phyloP scores from a whole-genome alignment of 306 rosid genomes.

The Gastrolobium bilobum region DNA sequence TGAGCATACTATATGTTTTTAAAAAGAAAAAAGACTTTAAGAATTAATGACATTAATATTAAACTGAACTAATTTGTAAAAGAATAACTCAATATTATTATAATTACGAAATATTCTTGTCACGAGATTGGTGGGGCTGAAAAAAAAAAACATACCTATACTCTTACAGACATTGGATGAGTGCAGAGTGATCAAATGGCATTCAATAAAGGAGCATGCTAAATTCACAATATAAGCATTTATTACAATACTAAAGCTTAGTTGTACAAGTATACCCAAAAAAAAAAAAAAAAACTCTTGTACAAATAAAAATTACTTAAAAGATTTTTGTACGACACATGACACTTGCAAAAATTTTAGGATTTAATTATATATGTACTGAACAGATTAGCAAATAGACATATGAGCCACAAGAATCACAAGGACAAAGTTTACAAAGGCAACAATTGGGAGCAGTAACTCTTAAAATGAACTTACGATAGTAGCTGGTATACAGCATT shows the following conservation, averaged over 20 bases:
- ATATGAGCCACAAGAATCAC: slow-evolving; percentile 25
- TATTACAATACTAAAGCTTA: background rate
- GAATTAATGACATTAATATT: background rate
- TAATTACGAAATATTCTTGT: background rate
- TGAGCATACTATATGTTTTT: background rate
- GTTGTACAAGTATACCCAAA: background rate
- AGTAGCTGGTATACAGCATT: slow-evolving; percentile 70
- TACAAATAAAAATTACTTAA: background rate
- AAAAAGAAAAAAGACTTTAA: background rate
- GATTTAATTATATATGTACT: slow-evolving; percentile 21
- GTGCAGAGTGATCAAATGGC: background rate
- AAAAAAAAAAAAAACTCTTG: background rate
- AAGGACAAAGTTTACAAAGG: slow-evolving; percentile 20
- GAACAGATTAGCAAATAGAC: slow-evolving; percentile 37
- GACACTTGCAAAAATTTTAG: background rate
- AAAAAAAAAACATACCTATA: background rate
- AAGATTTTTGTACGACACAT: background rate
- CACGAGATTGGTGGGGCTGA: background rate
- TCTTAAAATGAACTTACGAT: slow-evolving; percentile 71
- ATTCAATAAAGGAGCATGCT: background rate
- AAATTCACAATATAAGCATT: slow-evolving; percentile 5
- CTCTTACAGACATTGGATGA: background rate
- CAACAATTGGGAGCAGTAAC: slow-evolving; percentile 42
- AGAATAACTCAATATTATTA: background rate
- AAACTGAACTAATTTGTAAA: background rate